Conservation (phyloP, 73 alveolate genomes). For the Stentor roeselii region DNA sequence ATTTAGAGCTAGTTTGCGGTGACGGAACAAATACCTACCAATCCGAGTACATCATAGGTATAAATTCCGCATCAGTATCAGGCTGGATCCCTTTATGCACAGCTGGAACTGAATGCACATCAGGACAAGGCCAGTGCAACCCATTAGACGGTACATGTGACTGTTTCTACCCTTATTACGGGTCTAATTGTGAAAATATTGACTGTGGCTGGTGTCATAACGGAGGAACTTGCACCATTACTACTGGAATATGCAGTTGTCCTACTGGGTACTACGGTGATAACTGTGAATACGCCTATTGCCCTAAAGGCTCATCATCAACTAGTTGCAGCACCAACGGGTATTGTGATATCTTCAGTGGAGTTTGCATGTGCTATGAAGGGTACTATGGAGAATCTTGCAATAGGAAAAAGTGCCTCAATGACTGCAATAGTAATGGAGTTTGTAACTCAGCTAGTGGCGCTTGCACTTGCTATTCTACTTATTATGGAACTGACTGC, state of each 20-base stretch:
- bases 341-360: background rate
- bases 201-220: conserved; percentile 1
- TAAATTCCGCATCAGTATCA: too few species aligned
- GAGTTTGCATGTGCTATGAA: conserved; percentile 15
- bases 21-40: background rate
- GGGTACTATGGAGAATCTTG: conserved; percentile 11
- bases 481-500: background rate
- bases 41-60: background rate
- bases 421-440: background rate
- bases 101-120: background rate
- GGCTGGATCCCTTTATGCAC: conserved; percentile 1
- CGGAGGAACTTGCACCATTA: background rate
- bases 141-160: background rate
- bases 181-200: background rate
- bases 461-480: background rate
- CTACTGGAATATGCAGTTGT: conserved; percentile 12
- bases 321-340: background rate
- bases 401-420: background rate
- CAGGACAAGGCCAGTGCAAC: background rate
- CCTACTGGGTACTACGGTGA: background rate
- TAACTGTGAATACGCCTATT: background rate
- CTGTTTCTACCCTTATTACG: background rate
- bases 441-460: background rate
- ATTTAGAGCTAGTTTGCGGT: background rate
- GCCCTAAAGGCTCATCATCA: background rate